Evolutionary conservation across 1,284 basidiomycete genomes (phyloP), one percentile per base, ranked within the genome.

Genomic region (Puccinia hordei): DNA sequence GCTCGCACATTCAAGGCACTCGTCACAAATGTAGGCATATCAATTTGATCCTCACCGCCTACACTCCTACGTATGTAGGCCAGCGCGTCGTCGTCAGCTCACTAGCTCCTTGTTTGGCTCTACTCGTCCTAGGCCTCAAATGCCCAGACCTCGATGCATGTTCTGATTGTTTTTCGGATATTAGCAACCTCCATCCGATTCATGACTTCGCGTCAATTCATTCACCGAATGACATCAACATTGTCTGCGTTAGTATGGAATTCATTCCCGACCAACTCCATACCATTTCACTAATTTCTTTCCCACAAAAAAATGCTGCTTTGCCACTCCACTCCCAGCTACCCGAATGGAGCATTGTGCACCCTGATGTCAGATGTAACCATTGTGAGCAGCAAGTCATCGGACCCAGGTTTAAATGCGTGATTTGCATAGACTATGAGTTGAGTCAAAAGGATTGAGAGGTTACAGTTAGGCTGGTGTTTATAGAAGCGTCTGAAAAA

Each of bases 111-210:
- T 44, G 12, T 66, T 66, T 46, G 17, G 35, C 19, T 38, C 6
- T 33, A 33, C n/a, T 35, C 33, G 12, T n/a, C n/a, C 22, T 13
- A 78, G 75, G 75, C 49, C 65, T 78, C 59, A 78, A 78, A 59
- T 78, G 75, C 53, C 75, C 75, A 35, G 75, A 78, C 24, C 35
- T 78, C 33, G 75, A 78, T 57, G 53, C 75, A 41, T 78, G 75
- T 69, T 46, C 59, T 33, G 49, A 63, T 30, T 78, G 75, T 44
- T 78, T 49, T 49, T 17, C 33, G 30, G 63, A 63, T 22, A 78
- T 78, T 22, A 24, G 46, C 22, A 63, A 53, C 35, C 75, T 65
- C 22, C 75, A 78, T 78, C 75, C 75, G 5, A 57, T 66, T 12
- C 75, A 78, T 44, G 75, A 78, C n/a, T 78, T 78, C 49, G 75